Evolutionary conservation across 768 basidiomycete species (phyloP).

Genomic region (Punctularia strigosozonata): DNA sequence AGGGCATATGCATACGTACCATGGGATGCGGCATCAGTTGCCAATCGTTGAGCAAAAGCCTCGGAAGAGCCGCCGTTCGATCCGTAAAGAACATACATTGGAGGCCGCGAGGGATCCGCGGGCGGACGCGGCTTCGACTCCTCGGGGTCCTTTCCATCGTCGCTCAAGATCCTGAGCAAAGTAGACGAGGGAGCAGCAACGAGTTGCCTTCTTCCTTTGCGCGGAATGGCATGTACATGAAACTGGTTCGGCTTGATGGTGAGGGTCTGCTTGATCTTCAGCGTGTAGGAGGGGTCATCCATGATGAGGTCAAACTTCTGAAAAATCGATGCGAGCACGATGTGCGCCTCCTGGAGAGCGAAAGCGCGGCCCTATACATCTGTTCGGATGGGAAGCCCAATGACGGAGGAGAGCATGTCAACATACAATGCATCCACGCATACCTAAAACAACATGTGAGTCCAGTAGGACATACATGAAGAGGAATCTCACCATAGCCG

Average conservation of each 20-base stretch:
- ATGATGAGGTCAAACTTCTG: conserved; percentile 35
- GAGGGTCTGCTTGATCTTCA: conserved; percentile 31
- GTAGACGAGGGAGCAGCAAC: conserved; percentile 9
- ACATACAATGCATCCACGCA: conserved; percentile 16
- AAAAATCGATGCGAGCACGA: conserved; percentile 28
- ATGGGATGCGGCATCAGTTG: conserved; percentile 23
- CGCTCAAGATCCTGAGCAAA: conserved; percentile 6
- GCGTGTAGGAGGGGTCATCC: conserved; percentile 30
- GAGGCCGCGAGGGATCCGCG: conserved; percentile 10
- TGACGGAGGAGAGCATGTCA: too few relatives aligned
- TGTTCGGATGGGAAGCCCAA: background rate
- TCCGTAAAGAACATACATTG: conserved; percentile 29
- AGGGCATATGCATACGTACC: too few relatives aligned
- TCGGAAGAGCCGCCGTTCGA: conserved; percentile 39
- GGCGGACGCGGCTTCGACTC: background rate
- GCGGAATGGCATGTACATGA: conserved; percentile 25
- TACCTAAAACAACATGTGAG: too few relatives aligned
- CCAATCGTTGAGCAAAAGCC: conserved; percentile 33
- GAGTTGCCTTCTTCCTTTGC: conserved; percentile 13
- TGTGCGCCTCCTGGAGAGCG: conserved; percentile 34
- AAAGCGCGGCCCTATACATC: conserved; percentile 26
- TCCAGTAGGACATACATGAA: too few relatives aligned
- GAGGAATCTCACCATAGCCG: too few relatives aligned
- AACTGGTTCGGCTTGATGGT: conserved; percentile 36
- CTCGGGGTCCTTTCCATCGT: conserved; percentile 4